These are phyloP conservation scores for Trametes maxima DNA, from an alignment of 768 basidiomycete species.

Conservation along the genomic window DNA sequence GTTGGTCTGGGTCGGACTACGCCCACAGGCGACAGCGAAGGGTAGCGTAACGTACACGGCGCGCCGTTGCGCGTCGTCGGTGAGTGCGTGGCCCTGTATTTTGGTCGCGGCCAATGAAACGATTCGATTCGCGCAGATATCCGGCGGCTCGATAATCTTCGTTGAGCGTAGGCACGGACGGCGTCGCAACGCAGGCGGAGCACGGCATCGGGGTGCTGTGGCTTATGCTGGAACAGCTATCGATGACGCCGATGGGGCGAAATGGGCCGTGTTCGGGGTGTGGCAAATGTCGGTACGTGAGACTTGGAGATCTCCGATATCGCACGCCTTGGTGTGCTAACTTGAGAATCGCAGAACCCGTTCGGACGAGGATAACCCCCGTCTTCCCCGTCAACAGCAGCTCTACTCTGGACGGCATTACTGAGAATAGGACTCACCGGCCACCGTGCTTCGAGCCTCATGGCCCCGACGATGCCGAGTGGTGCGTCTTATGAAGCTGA, in stretches of 20 bases:
- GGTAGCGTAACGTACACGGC: background rate
- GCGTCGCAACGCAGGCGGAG: too few species aligned
- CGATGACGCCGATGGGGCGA: background rate
- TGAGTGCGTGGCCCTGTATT: background rate
- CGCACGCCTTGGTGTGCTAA: background rate
- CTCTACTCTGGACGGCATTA: too few species aligned
- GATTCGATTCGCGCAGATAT: background rate
- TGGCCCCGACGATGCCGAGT: too few species aligned
- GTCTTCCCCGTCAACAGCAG: too few species aligned
- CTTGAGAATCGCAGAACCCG: background rate
- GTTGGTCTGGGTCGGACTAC: background rate
- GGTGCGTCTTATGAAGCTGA: too few species aligned
- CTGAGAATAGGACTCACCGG: too few species aligned
- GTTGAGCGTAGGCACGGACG: background rate
- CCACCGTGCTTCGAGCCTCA: too few species aligned
- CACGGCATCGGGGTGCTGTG: background rate
- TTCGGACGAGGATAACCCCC: too few species aligned
- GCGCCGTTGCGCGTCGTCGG: conserved; percentile 3
- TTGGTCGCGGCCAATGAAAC: conserved; percentile 7
- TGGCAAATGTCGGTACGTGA: background rate
- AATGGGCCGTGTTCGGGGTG: background rate
- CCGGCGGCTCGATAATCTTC: background rate
- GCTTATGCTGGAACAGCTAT: background rate
- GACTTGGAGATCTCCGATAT: background rate
- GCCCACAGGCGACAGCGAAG: conserved; percentile 1